Evolutionary conservation across 1,284 basidiomycete species (phyloP), one percentile per base, ranked within the genome.

Genomic region (Ustilago shanxiensis): DNA sequence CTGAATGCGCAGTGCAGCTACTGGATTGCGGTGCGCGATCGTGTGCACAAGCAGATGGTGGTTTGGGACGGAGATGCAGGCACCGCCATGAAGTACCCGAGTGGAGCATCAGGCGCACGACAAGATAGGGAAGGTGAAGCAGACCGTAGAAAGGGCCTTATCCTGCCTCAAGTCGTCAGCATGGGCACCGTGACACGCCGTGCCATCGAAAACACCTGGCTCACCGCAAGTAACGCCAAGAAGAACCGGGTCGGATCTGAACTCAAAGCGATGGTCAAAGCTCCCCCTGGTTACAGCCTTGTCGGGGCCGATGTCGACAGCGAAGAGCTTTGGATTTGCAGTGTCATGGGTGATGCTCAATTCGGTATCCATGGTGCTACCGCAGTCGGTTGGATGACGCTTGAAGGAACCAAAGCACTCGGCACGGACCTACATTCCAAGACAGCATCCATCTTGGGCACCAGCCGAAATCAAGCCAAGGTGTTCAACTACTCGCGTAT

Each of bases 401-500:
- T 99, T 28, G 97, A 99, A 87, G 97, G 97, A 1, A 98, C 95
- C n/a, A 99, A 99, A 87, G 90, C 92, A 0, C 92, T 93, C 0
- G 96, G 95, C 6, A 99, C 96, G 2, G 97, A 99, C 87, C 88
- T 99, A 58, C 96, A 99, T 85, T 98, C 95, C 28, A 98, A 98
- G 88, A 98, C 96, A 9, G 97, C 96, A 7, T 91, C 88, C 67
- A 99, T 99, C 79, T 88, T 99, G 54, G 93, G 94, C 22, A 98
- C 95, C 71, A 93, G 93, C 50, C 91, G 97, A 45, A 94, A 99
- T 84, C 92, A 95, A 81, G 97, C 97, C 53, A 99, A 99, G 86
- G 94, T 99, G 24, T 99, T 99, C 90, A 99, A 99, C 86, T 99
- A 99, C 85, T 98, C 95, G 47, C 91, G 97, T 56, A 98, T 99